A percentile compares a stretch with the other conserved stretches of the same genome.
Evolutionary conservation across 2,329 filamentous ascomycete species (phyloP).

Genomic region (Madurella mycetomatis): DNA sequence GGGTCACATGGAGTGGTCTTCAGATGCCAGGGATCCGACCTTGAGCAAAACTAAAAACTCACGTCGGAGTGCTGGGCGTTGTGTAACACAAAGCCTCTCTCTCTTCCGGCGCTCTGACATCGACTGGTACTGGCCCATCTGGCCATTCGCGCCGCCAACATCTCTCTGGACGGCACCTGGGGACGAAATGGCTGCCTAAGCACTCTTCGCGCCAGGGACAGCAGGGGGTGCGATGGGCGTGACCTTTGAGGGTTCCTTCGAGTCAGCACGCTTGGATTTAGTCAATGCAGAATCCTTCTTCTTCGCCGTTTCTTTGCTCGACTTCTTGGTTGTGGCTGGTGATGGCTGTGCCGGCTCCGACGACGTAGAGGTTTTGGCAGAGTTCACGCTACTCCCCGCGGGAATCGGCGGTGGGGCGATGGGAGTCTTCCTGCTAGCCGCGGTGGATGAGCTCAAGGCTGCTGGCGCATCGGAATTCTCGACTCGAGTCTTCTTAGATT

Average conservation of each 20-base stretch:
- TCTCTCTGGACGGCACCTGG: neutral
- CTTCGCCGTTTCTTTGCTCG: conserved; percentile 29
- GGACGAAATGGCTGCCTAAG: conserved; percentile 20
- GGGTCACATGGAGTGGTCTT: neutral
- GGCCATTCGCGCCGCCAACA: neutral
- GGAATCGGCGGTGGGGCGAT: conserved; percentile 18
- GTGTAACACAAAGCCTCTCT: conserved; percentile 3
- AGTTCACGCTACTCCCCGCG: neutral
- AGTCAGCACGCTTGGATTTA: conserved; percentile 14
- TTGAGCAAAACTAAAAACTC: conserved; percentile 6
- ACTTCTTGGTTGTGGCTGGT: conserved; percentile 30
- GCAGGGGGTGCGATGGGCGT: conserved; percentile 27
- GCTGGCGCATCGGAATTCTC: conserved; percentile 14
- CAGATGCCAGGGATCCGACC: conserved; percentile 12
- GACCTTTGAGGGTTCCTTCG: conserved; percentile 20
- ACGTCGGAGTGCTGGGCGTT: conserved; percentile 23
- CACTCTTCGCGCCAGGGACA: conserved; percentile 19
- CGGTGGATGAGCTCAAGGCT: conserved; percentile 12
- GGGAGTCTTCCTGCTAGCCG: conserved; percentile 18
- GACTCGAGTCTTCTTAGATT: conserved; percentile 27
- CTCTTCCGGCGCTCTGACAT: conserved; percentile 16
- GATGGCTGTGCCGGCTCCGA: neutral
- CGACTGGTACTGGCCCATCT: conserved; percentile 15
- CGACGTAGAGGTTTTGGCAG: neutral
- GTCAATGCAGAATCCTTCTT: conserved; percentile 15